Evolutionary conservation across 192 early-diverging fungal genomes (phyloP).

Genomic region (Entomortierella parvispora): DNA sequence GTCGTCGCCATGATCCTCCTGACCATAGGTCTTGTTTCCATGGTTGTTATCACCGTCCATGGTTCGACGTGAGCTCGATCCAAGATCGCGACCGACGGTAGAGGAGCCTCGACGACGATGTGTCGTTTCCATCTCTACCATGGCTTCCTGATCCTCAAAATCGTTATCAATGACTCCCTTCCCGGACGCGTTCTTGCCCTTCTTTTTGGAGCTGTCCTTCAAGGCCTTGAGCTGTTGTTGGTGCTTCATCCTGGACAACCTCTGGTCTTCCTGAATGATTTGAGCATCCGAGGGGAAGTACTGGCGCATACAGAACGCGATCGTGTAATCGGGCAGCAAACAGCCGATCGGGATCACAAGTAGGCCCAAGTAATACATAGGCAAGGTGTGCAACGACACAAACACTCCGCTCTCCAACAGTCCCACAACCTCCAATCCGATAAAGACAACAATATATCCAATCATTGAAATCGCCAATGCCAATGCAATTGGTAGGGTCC

Average conservation of each 20-base stretch:
- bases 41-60: no score
- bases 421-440: conserved; percentile 31
- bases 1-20: conserved; percentile 13
- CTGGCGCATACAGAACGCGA: conserved; percentile 26
- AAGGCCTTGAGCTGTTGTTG: not conserved
- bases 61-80: no score
- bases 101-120: not conserved
- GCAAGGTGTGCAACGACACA: conserved; percentile 25
- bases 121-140: conserved; percentile 35
- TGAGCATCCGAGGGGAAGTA: conserved; percentile 45
- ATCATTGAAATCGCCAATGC: conserved; percentile 36
- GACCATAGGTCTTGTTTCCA: not conserved
- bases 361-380: conserved; percentile 44
- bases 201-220: not conserved
- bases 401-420: conserved; percentile 31
- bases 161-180: not conserved
- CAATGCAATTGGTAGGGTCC: conserved; percentile 33
- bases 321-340: conserved; percentile 41
- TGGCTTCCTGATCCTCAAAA: conserved; percentile 42
- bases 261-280: conserved; percentile 48
- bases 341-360: conserved; percentile 37
- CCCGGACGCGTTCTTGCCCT: conserved; percentile 12
- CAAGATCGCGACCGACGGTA: no score
- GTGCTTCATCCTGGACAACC: conserved; percentile 20
- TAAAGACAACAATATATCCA: conserved; percentile 38